phyloP scores from a whole-genome alignment of 177 flowering plant genomes.

The Vitis hybrid region DNA sequence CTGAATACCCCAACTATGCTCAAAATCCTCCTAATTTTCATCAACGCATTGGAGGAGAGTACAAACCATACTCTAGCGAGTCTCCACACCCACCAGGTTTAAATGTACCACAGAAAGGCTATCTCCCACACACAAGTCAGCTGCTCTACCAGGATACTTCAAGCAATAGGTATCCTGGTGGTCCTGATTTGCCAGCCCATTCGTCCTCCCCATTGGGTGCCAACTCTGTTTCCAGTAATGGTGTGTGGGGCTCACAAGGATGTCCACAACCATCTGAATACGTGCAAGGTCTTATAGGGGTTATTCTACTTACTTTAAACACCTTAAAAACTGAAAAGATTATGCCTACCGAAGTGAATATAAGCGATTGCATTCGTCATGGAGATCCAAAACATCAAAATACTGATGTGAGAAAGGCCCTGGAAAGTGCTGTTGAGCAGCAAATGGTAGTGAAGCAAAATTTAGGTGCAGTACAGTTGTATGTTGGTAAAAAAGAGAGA shows the following conservation, averaged over 20 bases:
- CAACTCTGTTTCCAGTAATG: conserved; percentile 25
- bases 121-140: conserved; percentile 15
- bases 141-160: conserved; percentile 23
- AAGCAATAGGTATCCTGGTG: conserved; percentile 26
- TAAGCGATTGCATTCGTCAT: conserved; percentile 71
- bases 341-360: conserved; percentile 78
- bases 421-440: conserved; percentile 66
- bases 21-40: conserved; percentile 29
- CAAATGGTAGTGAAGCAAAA: conserved; percentile 60
- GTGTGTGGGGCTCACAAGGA: conserved; percentile 54
- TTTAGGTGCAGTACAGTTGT: conserved; percentile 53
- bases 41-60: conserved; percentile 38
- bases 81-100: conserved; percentile 22
- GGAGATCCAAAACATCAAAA: conserved; percentile 60
- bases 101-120: conserved; percentile 32
- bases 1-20: conserved; percentile 33
- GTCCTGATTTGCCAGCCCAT: conserved; percentile 33
- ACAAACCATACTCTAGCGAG: conserved; percentile 24
- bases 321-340: conserved; percentile 72
- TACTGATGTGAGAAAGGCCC: conserved; percentile 66
- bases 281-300: conserved; percentile 67
- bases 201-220: conserved; percentile 26
- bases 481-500: conserved; percentile 57
- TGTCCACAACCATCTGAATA: conserved; percentile 51
- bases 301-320: conserved; percentile 68